phyloP scores from a whole-genome alignment of 768 basidiomycete species.

The Hypholoma sublateritium region DNA sequence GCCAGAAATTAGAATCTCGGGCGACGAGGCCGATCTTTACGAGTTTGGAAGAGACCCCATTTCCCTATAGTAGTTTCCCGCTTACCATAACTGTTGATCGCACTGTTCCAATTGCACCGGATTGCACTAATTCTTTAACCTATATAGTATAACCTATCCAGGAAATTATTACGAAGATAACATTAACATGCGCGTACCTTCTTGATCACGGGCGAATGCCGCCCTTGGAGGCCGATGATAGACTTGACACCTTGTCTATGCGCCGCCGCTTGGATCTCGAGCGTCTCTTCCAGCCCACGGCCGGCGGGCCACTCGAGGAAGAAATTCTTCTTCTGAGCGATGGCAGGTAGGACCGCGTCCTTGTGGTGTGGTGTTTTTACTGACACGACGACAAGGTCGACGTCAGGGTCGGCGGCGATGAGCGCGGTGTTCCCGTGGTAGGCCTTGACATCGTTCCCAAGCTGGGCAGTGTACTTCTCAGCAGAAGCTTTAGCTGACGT shows the following conservation, averaged over 20 bases:
- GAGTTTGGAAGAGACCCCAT: too few species aligned
- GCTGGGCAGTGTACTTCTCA: constrained; percentile 24
- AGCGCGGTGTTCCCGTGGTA: constrained; percentile 29
- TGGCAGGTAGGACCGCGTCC: constrained; percentile 26
- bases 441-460: constrained; percentile 27
- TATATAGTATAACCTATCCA: constrained; percentile 18
- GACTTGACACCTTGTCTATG: constrained; percentile 26
- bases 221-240: constrained; percentile 34
- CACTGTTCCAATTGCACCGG: not conserved
- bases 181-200: constrained; percentile 24
- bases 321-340: constrained; percentile 36
- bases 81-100: not conserved
- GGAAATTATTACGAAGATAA: not conserved
- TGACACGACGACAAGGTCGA: constrained; percentile 35
- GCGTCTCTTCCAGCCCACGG: constrained; percentile 25
- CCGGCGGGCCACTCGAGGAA: constrained; percentile 44
- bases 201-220: constrained; percentile 23
- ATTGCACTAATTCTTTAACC: constrained; percentile 23
- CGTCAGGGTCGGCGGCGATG: constrained; percentile 34
- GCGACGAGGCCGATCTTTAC: not conserved
- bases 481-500: constrained; percentile 30
- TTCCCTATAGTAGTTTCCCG: not conserved
- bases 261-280: constrained; percentile 31
- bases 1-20: not conserved
- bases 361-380: constrained; percentile 33